Base-by-base conservation (phyloP, 1,284 basidiomycete genomes). In the Athelia sp. region DNA sequence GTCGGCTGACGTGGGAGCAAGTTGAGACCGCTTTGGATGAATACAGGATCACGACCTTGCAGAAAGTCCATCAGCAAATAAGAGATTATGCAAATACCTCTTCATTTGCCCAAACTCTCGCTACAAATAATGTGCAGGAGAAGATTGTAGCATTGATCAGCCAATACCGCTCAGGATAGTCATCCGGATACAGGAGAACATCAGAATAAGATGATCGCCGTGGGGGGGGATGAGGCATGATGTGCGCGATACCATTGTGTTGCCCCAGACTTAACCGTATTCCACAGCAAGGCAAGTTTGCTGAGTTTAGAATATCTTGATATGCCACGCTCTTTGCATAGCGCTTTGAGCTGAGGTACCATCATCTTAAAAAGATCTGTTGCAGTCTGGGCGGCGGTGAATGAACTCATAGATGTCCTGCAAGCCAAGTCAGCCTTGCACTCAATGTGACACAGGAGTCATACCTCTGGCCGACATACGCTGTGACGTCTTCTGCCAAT, bases 221-320 rank as follows among this genome's bases (percentile, higher is more conserved):
- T n/a, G n/a, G n/a, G n/a, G n/a, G n/a, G n/a, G n/a, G n/a, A n/a
- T n/a, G n/a, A n/a, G n/a, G n/a, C n/a, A n/a, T n/a, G n/a, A n/a
- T n/a, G n/a, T n/a, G n/a, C n/a, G n/a, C n/a, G n/a, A n/a, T n/a
- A n/a, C n/a, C n/a, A n/a, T n/a, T n/a, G n/a, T n/a, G n/a, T n/a
- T n/a, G n/a, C n/a, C n/a, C n/a, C n/a, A n/a, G n/a, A n/a, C n/a
- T n/a, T n/a, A n/a, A n/a, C n/a, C n/a, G n/a, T n/a, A n/a, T 74
- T 83, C 53, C 74, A 68, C 18, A 88, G 60, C 22, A 88, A 70
- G 2, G 70, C 76, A 48, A 69, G 63, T 61, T 87, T 87, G 24
- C 65, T 60, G 11, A 87, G 75, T 59, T 84, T 88, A 9, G 83
- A 85, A 59, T 86, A 88, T 0, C 81, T 81, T 31, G 68, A 59